Evolutionary conservation across 2,329 filamentous ascomycete genomes (phyloP), one percentile per base, ranked within the genome.

Genomic region (Fonsecaea monophora): DNA sequence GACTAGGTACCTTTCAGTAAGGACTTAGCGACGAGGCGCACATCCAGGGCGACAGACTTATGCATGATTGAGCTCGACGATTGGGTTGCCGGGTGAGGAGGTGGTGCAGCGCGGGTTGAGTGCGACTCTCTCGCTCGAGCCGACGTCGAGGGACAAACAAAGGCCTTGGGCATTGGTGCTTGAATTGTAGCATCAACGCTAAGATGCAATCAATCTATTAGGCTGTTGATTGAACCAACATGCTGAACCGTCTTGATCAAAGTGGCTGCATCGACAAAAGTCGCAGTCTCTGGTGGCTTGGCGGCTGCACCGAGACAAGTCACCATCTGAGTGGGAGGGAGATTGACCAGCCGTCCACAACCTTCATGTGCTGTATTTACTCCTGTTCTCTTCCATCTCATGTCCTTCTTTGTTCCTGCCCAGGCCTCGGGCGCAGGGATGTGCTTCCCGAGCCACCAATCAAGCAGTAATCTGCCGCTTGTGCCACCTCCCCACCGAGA

Each of bases 1-100:
- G 13, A 48, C 35, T 21, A 40, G 35, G 42, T 32, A 34, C 45
- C 59, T 40, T 53, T 32, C 10, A 48, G 59, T 35, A 53, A 13
- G 9, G 42, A 38, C 8, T n/a, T 48, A 53, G 32, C 35, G 59
- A 61, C n/a, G 18, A 53, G 59, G 59, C 45, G 59, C 59, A 61
- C 59, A 25, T 48, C 45, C 50, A 32, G 30, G 59, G 9, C 38
- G 42, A 38, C 59, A 61, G 32, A 53, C 48, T 61, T 53, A 61
- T 61, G 59, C 59, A 61, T 35, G 59, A 21, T 25, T 13, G 59
- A 48, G 18, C 35, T 30, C 10, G 12, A n/a, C 32, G 4, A 53
- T 25, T 34, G 42, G 59, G 25, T 53, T 53, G 34, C 21, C 10
- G 35, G 25, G 21, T 60, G 57, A 15, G 12, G 10, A 32, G 40